A percentile compares a stretch with the other conserved stretches of the same genome.
These are phyloP conservation scores for Pichia scutulata DNA, from an alignment of 805 yeast species.

Conservation along the genomic window DNA sequence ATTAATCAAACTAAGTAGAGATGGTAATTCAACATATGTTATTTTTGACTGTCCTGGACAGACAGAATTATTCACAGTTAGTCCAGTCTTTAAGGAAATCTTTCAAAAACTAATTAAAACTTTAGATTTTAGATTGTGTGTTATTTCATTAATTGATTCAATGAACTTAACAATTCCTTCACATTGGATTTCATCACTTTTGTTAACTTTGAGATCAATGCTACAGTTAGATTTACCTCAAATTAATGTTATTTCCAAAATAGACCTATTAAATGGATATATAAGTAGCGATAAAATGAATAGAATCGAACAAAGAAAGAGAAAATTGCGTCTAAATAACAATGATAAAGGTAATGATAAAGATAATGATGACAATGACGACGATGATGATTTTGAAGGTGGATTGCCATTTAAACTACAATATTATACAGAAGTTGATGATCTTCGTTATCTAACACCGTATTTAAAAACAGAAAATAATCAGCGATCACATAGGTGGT, in stretches of 20 bases:
- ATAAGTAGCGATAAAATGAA: slow-evolving; percentile 23
- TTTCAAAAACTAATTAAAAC: slow-evolving; percentile 57
- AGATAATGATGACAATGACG: slow-evolving; percentile 22
- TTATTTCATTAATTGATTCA: slow-evolving; percentile 81
- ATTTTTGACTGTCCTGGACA: slow-evolving; percentile 94
- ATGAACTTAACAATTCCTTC: slow-evolving; percentile 78
- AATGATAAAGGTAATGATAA: slow-evolving; percentile 9
- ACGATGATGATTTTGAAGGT: slow-evolving; percentile 37
- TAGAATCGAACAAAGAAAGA: slow-evolving; percentile 14
- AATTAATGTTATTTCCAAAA: slow-evolving; percentile 84
- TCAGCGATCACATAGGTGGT: slow-evolving; percentile 50
- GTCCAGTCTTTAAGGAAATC: slow-evolving; percentile 60
- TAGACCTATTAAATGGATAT: slow-evolving; percentile 66
- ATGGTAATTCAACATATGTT: slow-evolving; percentile 47
- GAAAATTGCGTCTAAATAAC: neutral
- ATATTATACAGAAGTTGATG: slow-evolving; percentile 89
- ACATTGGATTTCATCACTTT: slow-evolving; percentile 73
- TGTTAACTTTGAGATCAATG: slow-evolving; percentile 85
- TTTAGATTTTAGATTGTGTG: slow-evolving; percentile 67
- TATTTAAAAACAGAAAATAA: slow-evolving; percentile 65
- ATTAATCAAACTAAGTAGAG: slow-evolving; percentile 38
- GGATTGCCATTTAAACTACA: slow-evolving; percentile 74
- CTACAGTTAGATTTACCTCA: slow-evolving; percentile 89
- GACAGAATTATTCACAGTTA: slow-evolving; percentile 90
- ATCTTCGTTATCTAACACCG: slow-evolving; percentile 61